Percentiles rank a stretch among this genome's conserved stretches.
Evolutionary conservation across 495 filamentous ascomycete species (phyloP).

Genomic region (Cladorrhinum samala): DNA sequence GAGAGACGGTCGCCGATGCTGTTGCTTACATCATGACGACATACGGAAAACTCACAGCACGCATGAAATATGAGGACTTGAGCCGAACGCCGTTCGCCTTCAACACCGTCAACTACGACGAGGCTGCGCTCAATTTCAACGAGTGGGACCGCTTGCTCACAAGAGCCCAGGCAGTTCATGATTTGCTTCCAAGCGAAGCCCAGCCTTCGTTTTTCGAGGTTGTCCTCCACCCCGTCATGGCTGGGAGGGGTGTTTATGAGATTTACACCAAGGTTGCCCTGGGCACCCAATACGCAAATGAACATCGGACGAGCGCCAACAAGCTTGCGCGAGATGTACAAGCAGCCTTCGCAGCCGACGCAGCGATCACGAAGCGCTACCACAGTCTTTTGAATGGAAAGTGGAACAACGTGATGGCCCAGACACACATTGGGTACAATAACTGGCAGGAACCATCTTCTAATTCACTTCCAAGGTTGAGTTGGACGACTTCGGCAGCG

Average conservation of each 20-base stretch:
- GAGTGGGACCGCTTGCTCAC: slow-evolving; percentile 48
- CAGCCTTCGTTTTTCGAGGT: slow-evolving; percentile 56
- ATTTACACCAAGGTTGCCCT: slow-evolving; percentile 29
- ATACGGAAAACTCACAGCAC: slow-evolving; percentile 49
- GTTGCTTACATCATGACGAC: slow-evolving; percentile 44
- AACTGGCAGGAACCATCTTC: slow-evolving; percentile 54
- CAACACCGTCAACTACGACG: slow-evolving; percentile 54
- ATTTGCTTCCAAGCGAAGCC: slow-evolving; percentile 29
- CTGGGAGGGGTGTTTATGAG: slow-evolving; percentile 38
- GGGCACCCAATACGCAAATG: slow-evolving; percentile 14
- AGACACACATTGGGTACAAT: slow-evolving; percentile 29
- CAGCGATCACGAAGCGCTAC: slow-evolving; percentile 48
- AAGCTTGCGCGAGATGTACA: slow-evolving; percentile 44
- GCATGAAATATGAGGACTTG: slow-evolving; percentile 56
- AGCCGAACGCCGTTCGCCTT: slow-evolving; percentile 49
- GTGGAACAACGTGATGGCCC: slow-evolving; percentile 50
- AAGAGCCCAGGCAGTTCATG: slow-evolving; percentile 45
- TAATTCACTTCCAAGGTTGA: slow-evolving; percentile 43
- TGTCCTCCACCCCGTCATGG: slow-evolving; percentile 54
- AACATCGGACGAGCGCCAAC: slow-evolving; percentile 36
- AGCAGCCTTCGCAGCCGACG: slow-evolving; percentile 48
- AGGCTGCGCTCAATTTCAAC: slow-evolving; percentile 51
- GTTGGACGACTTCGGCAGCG: slow-evolving; percentile 36
- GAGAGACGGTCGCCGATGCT: slow-evolving; percentile 31
- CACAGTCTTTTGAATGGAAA: slow-evolving; percentile 53